Conservation (phyloP, 768 basidiomycete species). For the Mycena galericulata region DNA sequence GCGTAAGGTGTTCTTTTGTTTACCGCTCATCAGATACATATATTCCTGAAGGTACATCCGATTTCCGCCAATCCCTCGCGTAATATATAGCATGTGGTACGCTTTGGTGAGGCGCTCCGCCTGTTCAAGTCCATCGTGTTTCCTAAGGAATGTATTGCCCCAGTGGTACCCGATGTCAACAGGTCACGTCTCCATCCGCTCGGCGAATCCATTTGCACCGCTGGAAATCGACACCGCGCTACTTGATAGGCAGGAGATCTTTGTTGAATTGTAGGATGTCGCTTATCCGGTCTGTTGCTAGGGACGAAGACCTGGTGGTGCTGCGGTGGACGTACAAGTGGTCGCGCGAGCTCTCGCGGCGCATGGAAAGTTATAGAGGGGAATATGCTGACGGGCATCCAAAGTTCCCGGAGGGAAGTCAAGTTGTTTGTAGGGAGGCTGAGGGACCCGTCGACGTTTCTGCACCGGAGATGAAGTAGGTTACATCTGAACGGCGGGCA, state of each 20-base stretch:
- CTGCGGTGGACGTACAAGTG: slow-evolving; percentile 51
- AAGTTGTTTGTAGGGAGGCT: neutral
- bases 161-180: slow-evolving; percentile 48
- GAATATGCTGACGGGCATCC: neutral
- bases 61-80: slow-evolving; percentile 41
- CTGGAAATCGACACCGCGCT: slow-evolving; percentile 47
- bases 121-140: too few relatives aligned
- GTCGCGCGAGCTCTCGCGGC: slow-evolving; percentile 51
- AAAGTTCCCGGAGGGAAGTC: slow-evolving; percentile 4
- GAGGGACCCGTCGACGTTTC: slow-evolving; percentile 16
- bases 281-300: too few relatives aligned
- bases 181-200: slow-evolving; percentile 52
- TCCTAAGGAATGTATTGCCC: neutral
- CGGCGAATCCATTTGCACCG: slow-evolving; percentile 44
- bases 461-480: slow-evolving; percentile 23
- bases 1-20: slow-evolving; percentile 14
- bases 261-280: neutral
- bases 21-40: slow-evolving; percentile 33
- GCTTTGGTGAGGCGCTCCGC: too few relatives aligned
- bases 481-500: too few relatives aligned
- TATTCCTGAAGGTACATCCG: slow-evolving; percentile 41
- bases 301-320: slow-evolving; percentile 37
- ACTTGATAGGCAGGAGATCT: slow-evolving; percentile 48
- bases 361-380: slow-evolving; percentile 44
- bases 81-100: slow-evolving; percentile 34